Percentiles rank a stretch among this genome's conserved stretches.
Evolutionary conservation across 2,329 filamentous ascomycete species (phyloP).

Genomic region (Ceratocystis eucalypticola): DNA sequence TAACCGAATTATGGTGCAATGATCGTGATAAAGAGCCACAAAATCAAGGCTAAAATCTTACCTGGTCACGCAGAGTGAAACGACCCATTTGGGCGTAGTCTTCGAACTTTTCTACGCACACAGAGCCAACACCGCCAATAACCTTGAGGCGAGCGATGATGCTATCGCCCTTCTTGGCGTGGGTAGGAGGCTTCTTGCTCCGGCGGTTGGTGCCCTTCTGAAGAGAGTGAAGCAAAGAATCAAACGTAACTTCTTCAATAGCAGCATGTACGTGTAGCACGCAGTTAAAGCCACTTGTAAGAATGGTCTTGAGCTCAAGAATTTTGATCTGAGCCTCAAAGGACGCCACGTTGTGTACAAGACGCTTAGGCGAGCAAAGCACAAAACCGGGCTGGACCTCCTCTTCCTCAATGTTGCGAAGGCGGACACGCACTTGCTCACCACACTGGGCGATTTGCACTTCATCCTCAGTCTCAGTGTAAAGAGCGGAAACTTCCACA

Average conservation of each 20-base stretch:
- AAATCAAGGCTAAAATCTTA: slow-evolving; percentile 29
- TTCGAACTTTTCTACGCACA: slow-evolving; percentile 89
- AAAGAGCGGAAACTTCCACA: slow-evolving; percentile 70
- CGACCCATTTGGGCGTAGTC: slow-evolving; percentile 90
- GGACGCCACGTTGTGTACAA: slow-evolving; percentile 74
- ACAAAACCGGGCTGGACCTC: slow-evolving; percentile 93
- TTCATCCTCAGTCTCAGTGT: slow-evolving; percentile 94
- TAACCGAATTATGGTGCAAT: background rate
- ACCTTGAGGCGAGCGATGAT: slow-evolving; percentile 90
- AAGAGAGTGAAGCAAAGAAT: slow-evolving; percentile 75
- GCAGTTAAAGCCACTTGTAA: slow-evolving; percentile 92
- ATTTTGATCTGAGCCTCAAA: slow-evolving; percentile 98
- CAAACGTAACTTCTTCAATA: slow-evolving; percentile 93
- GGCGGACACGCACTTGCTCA: slow-evolving; percentile 83
- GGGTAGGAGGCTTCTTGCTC: slow-evolving; percentile 85
- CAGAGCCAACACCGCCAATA: slow-evolving; percentile 67
- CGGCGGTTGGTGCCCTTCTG: slow-evolving; percentile 89
- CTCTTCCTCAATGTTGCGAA: slow-evolving; percentile 94
- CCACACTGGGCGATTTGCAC: slow-evolving; percentile 69
- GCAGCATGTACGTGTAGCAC: slow-evolving; percentile 95
- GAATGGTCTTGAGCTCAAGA: slow-evolving; percentile 83
- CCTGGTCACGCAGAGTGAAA: slow-evolving; percentile 80
- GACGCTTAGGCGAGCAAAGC: slow-evolving; percentile 82
- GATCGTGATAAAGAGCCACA: background rate
- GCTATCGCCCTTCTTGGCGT: slow-evolving; percentile 66